Evolutionary conservation across 1,284 basidiomycete genomes (phyloP), one percentile per base, ranked within the genome.

Genomic region (Cryptococcus maquisensis): DNA sequence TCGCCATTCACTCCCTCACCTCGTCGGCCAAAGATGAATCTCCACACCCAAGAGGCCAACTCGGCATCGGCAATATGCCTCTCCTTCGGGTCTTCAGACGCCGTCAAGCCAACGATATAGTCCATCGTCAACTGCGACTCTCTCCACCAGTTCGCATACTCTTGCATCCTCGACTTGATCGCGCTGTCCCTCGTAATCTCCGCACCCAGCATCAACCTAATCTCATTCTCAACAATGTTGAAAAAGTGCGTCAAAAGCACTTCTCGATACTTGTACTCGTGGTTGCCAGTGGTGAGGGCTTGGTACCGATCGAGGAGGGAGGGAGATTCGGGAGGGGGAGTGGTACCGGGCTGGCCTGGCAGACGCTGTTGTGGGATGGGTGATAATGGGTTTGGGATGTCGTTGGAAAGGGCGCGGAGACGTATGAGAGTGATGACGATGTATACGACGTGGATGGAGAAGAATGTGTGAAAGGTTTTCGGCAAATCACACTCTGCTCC

Each of bases 401-500:
- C 43, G 12, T 66, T 64, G 2, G 89, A 88, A 6, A 98, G 83
- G 0, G 90, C 85, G 13, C 95, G 88, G 24, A 98, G 82, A 20
- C 95, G 88, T 45, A 90, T 86, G 8, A 87, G 86, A 47, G 97
- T 83, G 55, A 98, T 80, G 85, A 94, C 92, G 52, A 98, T 80
- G 75, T 98, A 94, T 39, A 98, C 81, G 61, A 95, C 92, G 43
- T 92, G 93, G 51, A 98, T 80, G 26, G 91, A 91, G 79, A 98
- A 98, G 90, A 94, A 98, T 5, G 93, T 90, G 72, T 98, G 94
- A 74, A 97, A 97, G 0, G 95, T 97, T 7, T 87, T 86, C 3
- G 95, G 94, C 13, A 98, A 80, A 48, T 81, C 80, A 69, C 91
- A 97, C 62, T 86, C 94, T 93, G 62, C 6, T 18, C 26, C 16